Conservation (phyloP, 345 rosid species). For the Citrus inodora region DNA sequence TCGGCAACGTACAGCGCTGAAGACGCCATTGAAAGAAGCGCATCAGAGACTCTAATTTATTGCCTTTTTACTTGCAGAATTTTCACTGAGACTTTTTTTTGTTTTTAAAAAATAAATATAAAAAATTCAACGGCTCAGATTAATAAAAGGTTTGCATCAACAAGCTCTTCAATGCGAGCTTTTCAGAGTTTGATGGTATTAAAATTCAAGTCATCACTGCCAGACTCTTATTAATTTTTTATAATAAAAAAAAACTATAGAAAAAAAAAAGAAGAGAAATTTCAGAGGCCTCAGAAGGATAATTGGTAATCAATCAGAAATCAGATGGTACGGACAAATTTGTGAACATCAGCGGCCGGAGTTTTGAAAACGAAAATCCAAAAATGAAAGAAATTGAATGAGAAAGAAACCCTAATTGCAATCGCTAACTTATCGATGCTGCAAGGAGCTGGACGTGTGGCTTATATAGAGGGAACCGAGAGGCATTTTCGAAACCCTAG, state of each 20-base stretch:
- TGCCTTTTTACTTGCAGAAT: slow-evolving; percentile 31
- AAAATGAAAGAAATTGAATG: neutral
- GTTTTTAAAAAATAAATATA: accelerated
- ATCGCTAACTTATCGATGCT: neutral
- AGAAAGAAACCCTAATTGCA: neutral
- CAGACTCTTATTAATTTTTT: neutral
- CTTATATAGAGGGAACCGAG: neutral
- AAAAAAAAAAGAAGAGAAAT: neutral
- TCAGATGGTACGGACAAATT: slow-evolving; percentile 69
- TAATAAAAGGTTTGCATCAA: slow-evolving; percentile 24
- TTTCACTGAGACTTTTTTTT: no score
- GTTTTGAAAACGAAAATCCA: no score
- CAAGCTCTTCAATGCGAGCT: slow-evolving; percentile 14
- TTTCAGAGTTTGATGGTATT: slow-evolving; percentile 65
- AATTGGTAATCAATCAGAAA: slow-evolving; percentile 28
- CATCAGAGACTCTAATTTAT: slow-evolving; percentile 76
- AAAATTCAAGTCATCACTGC: slow-evolving; percentile 34
- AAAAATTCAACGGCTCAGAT: slow-evolving; percentile 24
- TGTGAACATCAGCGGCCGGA: slow-evolving; percentile 39
- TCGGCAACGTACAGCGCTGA: slow-evolving; percentile 62
- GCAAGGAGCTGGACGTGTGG: neutral
- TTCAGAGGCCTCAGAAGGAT: slow-evolving; percentile 31
- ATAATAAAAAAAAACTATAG: neutral
- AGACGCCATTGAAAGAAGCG: slow-evolving; percentile 39
- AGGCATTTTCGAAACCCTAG: neutral